Percentiles rank a stretch among this genome's conserved stretches.
These are phyloP conservation scores for Tirmania nivea DNA, from an alignment of 495 filamentous ascomycete genomes.

Conservation along the genomic window DNA sequence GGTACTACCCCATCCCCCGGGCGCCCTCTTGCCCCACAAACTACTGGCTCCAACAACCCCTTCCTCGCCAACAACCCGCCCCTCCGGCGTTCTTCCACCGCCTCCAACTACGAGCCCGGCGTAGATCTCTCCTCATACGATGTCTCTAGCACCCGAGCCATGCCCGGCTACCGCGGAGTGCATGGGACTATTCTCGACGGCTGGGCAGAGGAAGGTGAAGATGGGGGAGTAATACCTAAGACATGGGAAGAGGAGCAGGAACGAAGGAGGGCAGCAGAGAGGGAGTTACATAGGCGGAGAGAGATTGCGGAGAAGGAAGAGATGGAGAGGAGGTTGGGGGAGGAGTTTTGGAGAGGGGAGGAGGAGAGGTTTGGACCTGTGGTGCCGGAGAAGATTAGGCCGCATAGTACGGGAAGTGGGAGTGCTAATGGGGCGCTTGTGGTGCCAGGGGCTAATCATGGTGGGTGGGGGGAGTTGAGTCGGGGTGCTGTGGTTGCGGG, in stretches of 20 bases:
- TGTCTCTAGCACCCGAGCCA: slow-evolving; percentile 4
- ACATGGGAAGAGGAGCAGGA: slow-evolving; percentile 20
- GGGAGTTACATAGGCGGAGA: slow-evolving; percentile 14
- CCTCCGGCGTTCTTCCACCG: too few relatives aligned
- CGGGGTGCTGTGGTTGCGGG: not conserved
- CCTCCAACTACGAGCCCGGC: not conserved
- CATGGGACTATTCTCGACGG: slow-evolving; percentile 6
- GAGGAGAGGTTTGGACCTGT: not conserved
- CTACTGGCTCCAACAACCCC: too few relatives aligned
- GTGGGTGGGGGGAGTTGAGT: not conserved
- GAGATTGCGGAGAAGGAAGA: slow-evolving; percentile 10
- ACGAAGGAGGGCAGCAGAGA: slow-evolving; percentile 12
- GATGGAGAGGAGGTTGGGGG: slow-evolving; percentile 11
- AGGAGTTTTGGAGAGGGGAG: not conserved
- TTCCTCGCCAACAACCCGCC: too few relatives aligned
- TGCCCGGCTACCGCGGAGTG: slow-evolving; percentile 7
- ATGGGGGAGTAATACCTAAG: slow-evolving; percentile 12
- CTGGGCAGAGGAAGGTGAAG: slow-evolving; percentile 11
- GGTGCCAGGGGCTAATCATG: not conserved
- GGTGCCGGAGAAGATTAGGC: not conserved
- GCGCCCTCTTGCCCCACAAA: too few relatives aligned
- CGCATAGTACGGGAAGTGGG: not conserved
- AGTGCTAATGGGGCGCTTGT: too few relatives aligned
- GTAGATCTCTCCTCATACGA: not conserved
- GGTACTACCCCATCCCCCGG: too few relatives aligned